phyloP scores from a whole-genome alignment of 345 rosid species.

The Triadica sebifera region DNA sequence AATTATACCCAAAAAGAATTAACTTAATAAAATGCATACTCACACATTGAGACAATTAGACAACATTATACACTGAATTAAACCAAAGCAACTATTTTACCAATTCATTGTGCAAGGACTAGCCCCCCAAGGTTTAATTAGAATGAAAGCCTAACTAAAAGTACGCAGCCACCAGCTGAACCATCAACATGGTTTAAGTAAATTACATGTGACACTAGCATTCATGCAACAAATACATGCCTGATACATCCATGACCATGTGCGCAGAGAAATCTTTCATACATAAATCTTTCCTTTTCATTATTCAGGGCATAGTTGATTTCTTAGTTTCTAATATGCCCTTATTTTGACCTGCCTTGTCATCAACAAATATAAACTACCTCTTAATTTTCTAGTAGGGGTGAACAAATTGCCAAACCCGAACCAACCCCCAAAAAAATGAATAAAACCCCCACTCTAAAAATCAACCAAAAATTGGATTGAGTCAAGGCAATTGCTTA shows the following conservation, averaged over 20 bases:
- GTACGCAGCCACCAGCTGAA: neutral
- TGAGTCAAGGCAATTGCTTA: too few relatives aligned
- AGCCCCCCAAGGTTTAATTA: neutral
- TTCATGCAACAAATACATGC: neutral
- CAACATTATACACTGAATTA: neutral
- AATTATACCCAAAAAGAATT: neutral
- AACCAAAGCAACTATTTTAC: neutral
- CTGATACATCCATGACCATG: neutral
- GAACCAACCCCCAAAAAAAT: too few relatives aligned
- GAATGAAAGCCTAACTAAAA: neutral
- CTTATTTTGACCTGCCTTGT: too few relatives aligned
- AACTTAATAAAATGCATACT: neutral
- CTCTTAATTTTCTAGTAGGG: too few relatives aligned
- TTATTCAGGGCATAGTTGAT: too few relatives aligned
- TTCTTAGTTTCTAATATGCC: too few relatives aligned
- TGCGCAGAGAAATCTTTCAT: neutral
- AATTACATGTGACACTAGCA: neutral
- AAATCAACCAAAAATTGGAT: too few relatives aligned
- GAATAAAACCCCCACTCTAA: too few relatives aligned
- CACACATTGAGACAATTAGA: neutral
- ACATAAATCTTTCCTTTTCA: too few relatives aligned
- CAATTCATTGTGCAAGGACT: neutral
- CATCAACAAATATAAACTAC: too few relatives aligned
- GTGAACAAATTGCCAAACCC: too few relatives aligned
- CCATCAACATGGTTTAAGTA: neutral